phyloP scores from a whole-genome alignment of 2,329 filamentous ascomycete species.

The Rugonectria rugulosa region DNA sequence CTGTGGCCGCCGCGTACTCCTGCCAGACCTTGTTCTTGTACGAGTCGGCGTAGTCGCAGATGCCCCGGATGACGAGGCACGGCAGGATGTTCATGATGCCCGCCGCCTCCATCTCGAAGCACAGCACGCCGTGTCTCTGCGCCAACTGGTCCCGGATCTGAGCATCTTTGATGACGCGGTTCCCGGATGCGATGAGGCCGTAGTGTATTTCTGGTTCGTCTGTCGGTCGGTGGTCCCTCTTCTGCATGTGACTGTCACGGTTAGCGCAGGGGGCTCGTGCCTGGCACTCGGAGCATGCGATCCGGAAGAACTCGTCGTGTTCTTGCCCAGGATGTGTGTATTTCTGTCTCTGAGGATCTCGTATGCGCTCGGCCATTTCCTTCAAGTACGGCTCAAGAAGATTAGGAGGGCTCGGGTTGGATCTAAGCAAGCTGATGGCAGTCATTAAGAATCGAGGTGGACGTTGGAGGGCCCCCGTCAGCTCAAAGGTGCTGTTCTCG shows the following conservation, averaged over 20 bases:
- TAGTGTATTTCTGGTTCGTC: neutral
- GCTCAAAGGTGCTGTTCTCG: neutral
- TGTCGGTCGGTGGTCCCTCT: neutral
- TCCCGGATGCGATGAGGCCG: neutral
- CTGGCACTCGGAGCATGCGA: neutral
- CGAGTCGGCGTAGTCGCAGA: conserved; percentile 2
- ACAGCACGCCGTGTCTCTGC: neutral
- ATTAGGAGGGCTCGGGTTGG: neutral
- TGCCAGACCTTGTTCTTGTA: conserved; percentile 1
- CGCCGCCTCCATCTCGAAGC: conserved; percentile 1
- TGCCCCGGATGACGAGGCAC: conserved; percentile 2
- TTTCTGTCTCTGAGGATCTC: neutral
- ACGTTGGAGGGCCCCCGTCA: neutral
- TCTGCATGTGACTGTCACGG: neutral
- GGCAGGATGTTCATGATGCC: neutral
- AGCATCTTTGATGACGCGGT: neutral
- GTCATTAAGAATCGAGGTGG: conserved; percentile 8
- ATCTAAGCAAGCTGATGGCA: conserved; percentile 1
- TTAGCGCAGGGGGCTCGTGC: neutral
- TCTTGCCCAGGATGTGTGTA: conserved; percentile 8
- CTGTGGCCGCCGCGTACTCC: conserved; percentile 1
- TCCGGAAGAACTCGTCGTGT: neutral
- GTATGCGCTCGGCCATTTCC: neutral
- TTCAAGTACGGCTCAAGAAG: neutral
- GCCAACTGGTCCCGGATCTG: neutral